These are phyloP conservation scores for Darksidea phi DNA, from an alignment of 495 filamentous ascomycete species.

Conservation along the genomic window DNA sequence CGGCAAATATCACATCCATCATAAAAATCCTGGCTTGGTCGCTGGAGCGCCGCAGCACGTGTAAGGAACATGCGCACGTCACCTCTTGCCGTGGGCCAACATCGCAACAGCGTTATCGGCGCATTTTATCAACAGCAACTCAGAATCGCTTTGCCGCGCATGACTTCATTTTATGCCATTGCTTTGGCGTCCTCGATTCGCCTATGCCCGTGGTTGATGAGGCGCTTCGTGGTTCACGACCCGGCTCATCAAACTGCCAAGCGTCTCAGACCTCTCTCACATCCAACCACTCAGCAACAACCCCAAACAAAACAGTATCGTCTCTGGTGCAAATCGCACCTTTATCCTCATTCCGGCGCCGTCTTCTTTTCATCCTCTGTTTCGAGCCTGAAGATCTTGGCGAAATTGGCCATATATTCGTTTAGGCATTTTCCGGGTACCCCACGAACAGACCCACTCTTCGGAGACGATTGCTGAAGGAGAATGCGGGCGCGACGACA, in stretches of 20 bases:
- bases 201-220: not conserved
- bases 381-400: not conserved
- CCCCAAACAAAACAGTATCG: not conserved
- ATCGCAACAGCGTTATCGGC: too few species aligned
- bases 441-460: not conserved
- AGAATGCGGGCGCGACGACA: not conserved
- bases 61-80: too few species aligned
- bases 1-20: too few species aligned
- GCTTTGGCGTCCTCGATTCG: not conserved
- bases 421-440: not conserved
- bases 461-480: conserved; percentile 7
- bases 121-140: too few species aligned
- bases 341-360: not conserved
- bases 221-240: not conserved
- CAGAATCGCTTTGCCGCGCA: too few species aligned
- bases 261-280: conserved; percentile 1
- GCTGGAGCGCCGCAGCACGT: too few species aligned
- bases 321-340: not conserved
- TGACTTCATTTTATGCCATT: not conserved
- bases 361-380: not conserved
- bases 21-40: too few species aligned
- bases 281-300: not conserved
- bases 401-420: not conserved
- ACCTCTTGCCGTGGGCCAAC: too few species aligned
- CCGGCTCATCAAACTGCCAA: conserved; percentile 1